Percentiles rank a stretch among this genome's conserved stretches.
These are phyloP conservation scores for Rusavskia elegans DNA, from an alignment of 495 filamentous ascomycete genomes.

Conservation along the genomic window DNA sequence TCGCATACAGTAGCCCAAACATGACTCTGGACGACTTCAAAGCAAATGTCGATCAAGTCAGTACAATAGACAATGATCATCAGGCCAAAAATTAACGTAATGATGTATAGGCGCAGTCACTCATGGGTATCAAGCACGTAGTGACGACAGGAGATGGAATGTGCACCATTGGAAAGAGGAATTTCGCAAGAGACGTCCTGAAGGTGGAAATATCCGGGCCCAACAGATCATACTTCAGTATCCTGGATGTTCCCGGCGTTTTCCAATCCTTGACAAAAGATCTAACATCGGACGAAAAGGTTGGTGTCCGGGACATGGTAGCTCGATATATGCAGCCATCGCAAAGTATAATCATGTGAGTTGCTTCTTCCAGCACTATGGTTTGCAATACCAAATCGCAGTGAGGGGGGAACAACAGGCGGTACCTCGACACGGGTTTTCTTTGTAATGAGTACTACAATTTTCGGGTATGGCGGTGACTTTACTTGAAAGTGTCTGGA, in stretches of 20 bases:
- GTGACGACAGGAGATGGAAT: neutral
- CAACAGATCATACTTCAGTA: constrained; percentile 27
- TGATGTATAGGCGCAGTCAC: neutral
- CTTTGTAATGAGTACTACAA: too few species aligned
- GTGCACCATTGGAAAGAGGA: neutral
- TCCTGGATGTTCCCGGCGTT: constrained; percentile 39
- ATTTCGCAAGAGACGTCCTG: constrained; percentile 31
- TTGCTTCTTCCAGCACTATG: neutral
- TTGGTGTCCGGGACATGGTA: constrained; percentile 25
- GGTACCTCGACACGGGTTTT: too few species aligned
- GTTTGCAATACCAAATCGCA: too few species aligned
- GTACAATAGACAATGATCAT: neutral
- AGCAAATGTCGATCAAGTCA: constrained; percentile 19
- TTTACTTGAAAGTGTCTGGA: too few species aligned
- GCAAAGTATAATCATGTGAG: constrained; percentile 29
- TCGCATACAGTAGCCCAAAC: constrained; percentile 6
- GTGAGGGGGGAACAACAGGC: too few species aligned
- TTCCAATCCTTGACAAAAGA: constrained; percentile 22
- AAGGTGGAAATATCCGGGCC: constrained; percentile 35
- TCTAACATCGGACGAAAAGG: constrained; percentile 20
- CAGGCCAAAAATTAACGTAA: neutral
- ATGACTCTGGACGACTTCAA: constrained; percentile 21
- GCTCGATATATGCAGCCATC: constrained; percentile 27
- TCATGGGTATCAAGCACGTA: neutral
- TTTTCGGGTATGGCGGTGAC: too few species aligned